Evolutionary conservation across 202 grass and related monocot genomes (phyloP).

Genomic region (Schoenoplectus tabernaemontani): DNA sequence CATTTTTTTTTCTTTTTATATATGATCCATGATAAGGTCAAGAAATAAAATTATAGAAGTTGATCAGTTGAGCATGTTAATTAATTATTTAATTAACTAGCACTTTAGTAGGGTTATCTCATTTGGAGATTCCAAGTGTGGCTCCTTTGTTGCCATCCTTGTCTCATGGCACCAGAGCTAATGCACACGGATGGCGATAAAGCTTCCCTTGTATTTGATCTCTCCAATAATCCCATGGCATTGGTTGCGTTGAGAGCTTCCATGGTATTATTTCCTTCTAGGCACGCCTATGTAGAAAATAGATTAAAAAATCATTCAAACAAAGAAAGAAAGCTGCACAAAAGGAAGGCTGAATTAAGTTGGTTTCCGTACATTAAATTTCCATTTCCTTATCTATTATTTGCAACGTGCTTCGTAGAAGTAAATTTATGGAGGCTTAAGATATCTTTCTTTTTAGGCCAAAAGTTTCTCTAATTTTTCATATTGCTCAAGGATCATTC

Average conservation of each 20-base stretch:
- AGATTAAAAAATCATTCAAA: neutral
- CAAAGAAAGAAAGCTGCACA: neutral
- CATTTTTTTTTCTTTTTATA: neutral
- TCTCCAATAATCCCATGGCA: neutral
- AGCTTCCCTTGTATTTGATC: neutral
- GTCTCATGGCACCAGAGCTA: slow-evolving; percentile 9
- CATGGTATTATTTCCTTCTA: slow-evolving; percentile 2
- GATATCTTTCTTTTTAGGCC: neutral
- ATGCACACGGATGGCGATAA: neutral
- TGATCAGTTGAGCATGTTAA: neutral
- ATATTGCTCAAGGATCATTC: neutral
- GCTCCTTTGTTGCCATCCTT: slow-evolving; percentile 48
- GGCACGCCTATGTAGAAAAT: neutral
- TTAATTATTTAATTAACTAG: neutral
- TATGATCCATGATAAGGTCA: neutral
- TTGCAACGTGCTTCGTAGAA: no score
- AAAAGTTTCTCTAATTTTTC: neutral
- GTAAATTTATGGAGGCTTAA: neutral
- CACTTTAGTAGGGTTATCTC: slow-evolving; percentile 19
- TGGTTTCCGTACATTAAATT: no score
- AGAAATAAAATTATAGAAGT: neutral
- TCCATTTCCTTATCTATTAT: no score
- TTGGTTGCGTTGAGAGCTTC: neutral
- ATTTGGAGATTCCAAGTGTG: slow-evolving; percentile 15
- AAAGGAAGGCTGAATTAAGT: neutral